Evolutionary conservation across 768 basidiomycete genomes (phyloP).

Genomic region (Punctularia strigosozonata): DNA sequence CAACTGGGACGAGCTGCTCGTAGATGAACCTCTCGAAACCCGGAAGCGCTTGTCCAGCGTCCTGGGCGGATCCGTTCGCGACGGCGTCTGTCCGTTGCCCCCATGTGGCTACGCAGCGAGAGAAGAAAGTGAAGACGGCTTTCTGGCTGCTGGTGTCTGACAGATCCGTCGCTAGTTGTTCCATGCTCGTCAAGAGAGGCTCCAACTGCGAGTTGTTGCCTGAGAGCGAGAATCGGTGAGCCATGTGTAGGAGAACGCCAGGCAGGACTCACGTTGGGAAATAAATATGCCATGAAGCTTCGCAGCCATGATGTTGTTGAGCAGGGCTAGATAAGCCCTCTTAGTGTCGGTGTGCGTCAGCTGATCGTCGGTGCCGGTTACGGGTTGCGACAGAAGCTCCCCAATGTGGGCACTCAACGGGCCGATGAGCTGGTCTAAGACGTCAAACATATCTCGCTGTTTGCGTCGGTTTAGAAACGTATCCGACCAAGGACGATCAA

Average conservation of each 20-base stretch:
- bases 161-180: conserved; percentile 59
- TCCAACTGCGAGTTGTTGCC: conserved; percentile 66
- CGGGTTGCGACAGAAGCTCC: conserved; percentile 66
- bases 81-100: conserved; percentile 32
- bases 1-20: conserved; percentile 68
- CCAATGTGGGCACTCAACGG: conserved; percentile 81
- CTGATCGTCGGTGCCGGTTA: conserved; percentile 80
- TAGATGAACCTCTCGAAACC: conserved; percentile 93
- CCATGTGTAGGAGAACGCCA: conserved; percentile 1
- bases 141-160: conserved; percentile 71
- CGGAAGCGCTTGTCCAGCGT: conserved; percentile 38
- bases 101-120: conserved; percentile 56
- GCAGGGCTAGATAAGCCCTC: conserved; percentile 75
- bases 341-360: conserved; percentile 71
- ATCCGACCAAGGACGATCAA: conserved; percentile 1
- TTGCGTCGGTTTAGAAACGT: neutral
- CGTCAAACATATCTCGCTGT: conserved; percentile 76
- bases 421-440: conserved; percentile 81
- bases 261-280: conserved; percentile 75
- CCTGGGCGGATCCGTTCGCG: conserved; percentile 13
- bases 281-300: conserved; percentile 77
- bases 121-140: conserved; percentile 70
- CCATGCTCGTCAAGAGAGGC: conserved; percentile 61
- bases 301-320: conserved; percentile 73
- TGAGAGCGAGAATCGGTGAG: conserved; percentile 6